Conservation (phyloP, 163 green algal genomes). For the Smithsoniella earleae region DNA sequence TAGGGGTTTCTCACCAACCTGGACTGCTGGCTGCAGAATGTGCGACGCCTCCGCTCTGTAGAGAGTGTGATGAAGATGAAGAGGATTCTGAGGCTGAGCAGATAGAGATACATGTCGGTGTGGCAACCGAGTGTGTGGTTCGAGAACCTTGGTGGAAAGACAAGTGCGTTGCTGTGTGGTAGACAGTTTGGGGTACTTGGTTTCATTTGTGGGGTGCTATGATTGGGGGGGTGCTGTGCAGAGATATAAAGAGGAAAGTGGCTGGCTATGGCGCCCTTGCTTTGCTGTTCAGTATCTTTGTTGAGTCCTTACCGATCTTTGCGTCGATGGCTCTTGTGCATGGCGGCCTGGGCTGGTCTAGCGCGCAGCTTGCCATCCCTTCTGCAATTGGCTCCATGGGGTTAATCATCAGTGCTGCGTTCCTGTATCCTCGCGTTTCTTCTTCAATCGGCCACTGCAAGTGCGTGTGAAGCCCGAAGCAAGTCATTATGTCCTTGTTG, state of each 20-base stretch:
- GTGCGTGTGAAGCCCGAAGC: background rate
- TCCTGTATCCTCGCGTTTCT: background rate
- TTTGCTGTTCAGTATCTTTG: constrained; percentile 23
- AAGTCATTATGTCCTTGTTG: background rate
- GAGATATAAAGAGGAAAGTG: background rate
- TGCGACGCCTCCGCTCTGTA: too few relatives aligned
- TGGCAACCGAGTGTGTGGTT: too few relatives aligned
- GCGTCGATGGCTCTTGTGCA: background rate
- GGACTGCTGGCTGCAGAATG: too few relatives aligned
- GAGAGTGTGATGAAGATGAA: too few relatives aligned
- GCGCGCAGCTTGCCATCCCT: background rate
- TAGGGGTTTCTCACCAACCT: too few relatives aligned
- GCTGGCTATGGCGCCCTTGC: background rate
- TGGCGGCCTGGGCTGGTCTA: constrained; percentile 1
- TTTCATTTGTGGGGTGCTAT: too few relatives aligned
- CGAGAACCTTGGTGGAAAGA: constrained; percentile 12
- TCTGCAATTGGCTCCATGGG: background rate
- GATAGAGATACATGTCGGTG: too few relatives aligned
- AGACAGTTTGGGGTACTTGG: too few relatives aligned
- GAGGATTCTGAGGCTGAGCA: too few relatives aligned
- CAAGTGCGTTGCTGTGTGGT: background rate
- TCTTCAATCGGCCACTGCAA: background rate
- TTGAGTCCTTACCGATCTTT: constrained; percentile 15
- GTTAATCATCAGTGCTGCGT: constrained; percentile 7
- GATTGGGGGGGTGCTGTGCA: too few relatives aligned